phyloP scores from a whole-genome alignment of 345 rosid species.

The Cardamine resedifolia region DNA sequence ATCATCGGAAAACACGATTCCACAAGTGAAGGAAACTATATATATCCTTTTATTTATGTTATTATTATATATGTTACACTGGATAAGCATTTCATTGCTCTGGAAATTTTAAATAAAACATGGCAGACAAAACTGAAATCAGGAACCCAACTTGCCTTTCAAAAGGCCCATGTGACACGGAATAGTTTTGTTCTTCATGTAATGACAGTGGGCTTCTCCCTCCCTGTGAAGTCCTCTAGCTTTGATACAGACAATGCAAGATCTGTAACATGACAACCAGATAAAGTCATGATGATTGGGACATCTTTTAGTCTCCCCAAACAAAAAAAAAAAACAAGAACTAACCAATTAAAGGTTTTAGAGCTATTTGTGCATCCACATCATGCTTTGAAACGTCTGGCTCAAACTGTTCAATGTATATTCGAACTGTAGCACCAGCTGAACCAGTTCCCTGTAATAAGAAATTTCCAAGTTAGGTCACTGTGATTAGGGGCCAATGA shows the following conservation, averaged over 20 bases:
- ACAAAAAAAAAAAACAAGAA: neutral
- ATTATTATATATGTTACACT: slow-evolving; percentile 32
- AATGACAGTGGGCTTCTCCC: slow-evolving; percentile 96
- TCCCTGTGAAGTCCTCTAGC: slow-evolving; percentile 85
- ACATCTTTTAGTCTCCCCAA: slow-evolving; percentile 3
- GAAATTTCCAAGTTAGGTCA: slow-evolving; percentile 4
- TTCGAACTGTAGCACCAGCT: slow-evolving; percentile 87
- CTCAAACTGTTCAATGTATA: slow-evolving; percentile 81
- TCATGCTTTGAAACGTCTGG: slow-evolving; percentile 83
- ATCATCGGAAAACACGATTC: neutral
- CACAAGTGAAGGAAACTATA: slow-evolving; percentile 11
- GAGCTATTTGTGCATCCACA: slow-evolving; percentile 80
- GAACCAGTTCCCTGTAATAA: slow-evolving; percentile 84
- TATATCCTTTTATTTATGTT: slow-evolving; percentile 1
- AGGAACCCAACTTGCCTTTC: slow-evolving; percentile 34
- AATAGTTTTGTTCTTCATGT: slow-evolving; percentile 44
- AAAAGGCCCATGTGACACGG: slow-evolving; percentile 15
- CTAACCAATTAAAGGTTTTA: slow-evolving; percentile 83
- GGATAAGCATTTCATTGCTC: slow-evolving; percentile 32
- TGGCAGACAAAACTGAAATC: slow-evolving; percentile 48
- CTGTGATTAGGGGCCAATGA: neutral
- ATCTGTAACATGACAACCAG: slow-evolving; percentile 51
- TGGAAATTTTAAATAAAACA: slow-evolving; percentile 25
- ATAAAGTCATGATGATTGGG: slow-evolving; percentile 8
- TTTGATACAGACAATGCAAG: slow-evolving; percentile 81